Percentiles rank a stretch among this genome's conserved stretches.
Conservation (phyloP, 2,329 filamentous ascomycete species). For the Penicillium psychrosexuale region DNA sequence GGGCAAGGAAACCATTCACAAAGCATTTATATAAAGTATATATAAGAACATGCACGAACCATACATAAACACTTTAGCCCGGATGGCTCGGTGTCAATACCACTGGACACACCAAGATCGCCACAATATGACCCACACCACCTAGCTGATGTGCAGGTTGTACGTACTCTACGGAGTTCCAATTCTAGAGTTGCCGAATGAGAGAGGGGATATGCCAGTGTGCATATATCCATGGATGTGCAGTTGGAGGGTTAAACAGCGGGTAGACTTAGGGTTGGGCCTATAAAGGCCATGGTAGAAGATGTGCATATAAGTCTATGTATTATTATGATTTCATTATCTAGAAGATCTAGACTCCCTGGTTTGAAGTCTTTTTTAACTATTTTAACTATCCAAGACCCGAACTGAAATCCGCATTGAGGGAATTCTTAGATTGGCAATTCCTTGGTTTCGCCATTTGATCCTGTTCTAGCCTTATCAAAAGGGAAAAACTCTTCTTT, state of each 20-base stretch:
- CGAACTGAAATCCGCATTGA: neutral
- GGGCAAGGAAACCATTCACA: neutral
- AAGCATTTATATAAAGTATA: neutral
- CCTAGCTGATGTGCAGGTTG: slow-evolving; percentile 8
- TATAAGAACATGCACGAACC: neutral
- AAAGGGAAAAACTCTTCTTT: neutral
- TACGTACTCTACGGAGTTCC: slow-evolving; percentile 7
- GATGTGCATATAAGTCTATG: neutral
- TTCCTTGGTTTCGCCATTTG: neutral
- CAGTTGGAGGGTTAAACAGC: neutral
- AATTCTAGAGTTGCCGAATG: slow-evolving; percentile 2
- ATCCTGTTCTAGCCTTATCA: neutral
- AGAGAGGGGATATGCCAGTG: neutral
- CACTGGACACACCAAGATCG: slow-evolving; percentile 5
- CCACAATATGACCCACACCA: slow-evolving; percentile 13
- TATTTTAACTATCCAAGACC: neutral
- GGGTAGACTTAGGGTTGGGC: neutral
- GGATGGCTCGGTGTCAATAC: neutral
- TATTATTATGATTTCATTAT: neutral
- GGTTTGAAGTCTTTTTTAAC: neutral
- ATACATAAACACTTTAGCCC: neutral
- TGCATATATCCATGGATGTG: neutral
- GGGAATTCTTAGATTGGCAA: neutral
- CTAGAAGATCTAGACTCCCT: neutral
- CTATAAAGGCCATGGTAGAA: neutral